These are phyloP conservation scores for Ophiostoma populinum DNA, from an alignment of 2,329 filamentous ascomycete genomes.

Conservation along the genomic window DNA sequence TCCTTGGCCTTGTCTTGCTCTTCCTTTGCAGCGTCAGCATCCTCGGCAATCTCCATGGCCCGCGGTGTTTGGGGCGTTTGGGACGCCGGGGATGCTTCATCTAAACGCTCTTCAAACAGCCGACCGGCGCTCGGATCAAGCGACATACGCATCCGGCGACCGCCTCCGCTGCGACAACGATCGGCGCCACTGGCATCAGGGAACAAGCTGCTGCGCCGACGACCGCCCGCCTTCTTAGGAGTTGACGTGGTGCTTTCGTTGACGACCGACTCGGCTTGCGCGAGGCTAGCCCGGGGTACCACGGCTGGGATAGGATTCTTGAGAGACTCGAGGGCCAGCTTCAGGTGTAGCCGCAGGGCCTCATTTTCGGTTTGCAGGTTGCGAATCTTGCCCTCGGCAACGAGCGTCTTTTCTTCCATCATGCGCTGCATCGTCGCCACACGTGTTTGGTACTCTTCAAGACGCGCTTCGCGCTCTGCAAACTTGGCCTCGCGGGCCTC, in stretches of 20 bases:
- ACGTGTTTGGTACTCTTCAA: constrained; percentile 89
- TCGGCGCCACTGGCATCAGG: constrained; percentile 8
- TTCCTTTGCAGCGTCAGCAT: too few relatives aligned
- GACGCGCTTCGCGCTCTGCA: constrained; percentile 48
- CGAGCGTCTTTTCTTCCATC: constrained; percentile 86
- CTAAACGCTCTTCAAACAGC: constrained; percentile 8
- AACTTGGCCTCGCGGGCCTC: constrained; percentile 47
- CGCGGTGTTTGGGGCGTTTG: neutral
- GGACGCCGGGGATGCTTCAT: neutral
- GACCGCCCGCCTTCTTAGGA: neutral
- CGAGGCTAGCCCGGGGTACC: constrained; percentile 15
- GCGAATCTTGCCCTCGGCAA: constrained; percentile 86
- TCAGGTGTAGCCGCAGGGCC: constrained; percentile 70
- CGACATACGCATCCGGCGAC: constrained; percentile 8
- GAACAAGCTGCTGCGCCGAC: constrained; percentile 5
- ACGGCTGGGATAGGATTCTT: constrained; percentile 75
- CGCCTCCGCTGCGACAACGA: constrained; percentile 3
- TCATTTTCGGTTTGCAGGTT: constrained; percentile 83
- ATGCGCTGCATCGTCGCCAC: constrained; percentile 81
- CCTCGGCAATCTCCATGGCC: neutral
- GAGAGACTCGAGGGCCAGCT: constrained; percentile 67
- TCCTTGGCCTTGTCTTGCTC: too few relatives aligned
- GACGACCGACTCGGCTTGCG: neutral
- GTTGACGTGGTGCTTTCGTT: neutral
- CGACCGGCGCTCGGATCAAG: constrained; percentile 4